phyloP scores from a whole-genome alignment of 768 basidiomycete species.

The Fomitopsis serialis region DNA sequence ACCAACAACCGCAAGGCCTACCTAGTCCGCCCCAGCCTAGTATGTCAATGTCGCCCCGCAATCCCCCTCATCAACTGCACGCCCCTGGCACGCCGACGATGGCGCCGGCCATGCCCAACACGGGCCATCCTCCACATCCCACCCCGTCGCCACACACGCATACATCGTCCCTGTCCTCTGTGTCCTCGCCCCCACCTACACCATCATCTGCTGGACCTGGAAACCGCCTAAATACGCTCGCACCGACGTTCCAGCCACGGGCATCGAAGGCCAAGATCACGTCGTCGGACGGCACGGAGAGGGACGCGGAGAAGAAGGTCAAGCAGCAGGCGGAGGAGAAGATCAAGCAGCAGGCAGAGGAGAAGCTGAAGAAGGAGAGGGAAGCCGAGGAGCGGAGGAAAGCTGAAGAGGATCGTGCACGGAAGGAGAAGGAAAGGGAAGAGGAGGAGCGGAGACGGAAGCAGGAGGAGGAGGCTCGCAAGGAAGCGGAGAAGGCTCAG shows the following conservation, averaged over 20 bases:
- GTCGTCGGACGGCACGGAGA: constrained; percentile 57
- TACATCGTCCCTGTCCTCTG: constrained; percentile 39
- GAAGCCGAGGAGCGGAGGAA: constrained; percentile 29
- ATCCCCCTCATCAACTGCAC: constrained; percentile 45
- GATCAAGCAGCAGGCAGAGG: constrained; percentile 38
- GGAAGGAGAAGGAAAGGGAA: constrained; percentile 37
- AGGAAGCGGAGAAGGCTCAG: too few species aligned
- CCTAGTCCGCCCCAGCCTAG: constrained; percentile 31
- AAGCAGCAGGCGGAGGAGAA: constrained; percentile 17
- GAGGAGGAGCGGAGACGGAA: constrained; percentile 38
- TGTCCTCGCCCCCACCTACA: constrained; percentile 66
- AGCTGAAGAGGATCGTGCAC: constrained; percentile 34
- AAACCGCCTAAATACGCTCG: constrained; percentile 51
- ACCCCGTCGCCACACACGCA: constrained; percentile 39
- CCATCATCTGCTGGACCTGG: constrained; percentile 43
- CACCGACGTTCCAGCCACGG: constrained; percentile 61
- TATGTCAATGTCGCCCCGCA: constrained; percentile 64
- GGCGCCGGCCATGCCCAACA: constrained; percentile 48
- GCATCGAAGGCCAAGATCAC: constrained; percentile 44
- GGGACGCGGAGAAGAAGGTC: constrained; percentile 29
- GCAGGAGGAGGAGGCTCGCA: constrained; percentile 40
- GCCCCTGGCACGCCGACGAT: constrained; percentile 66
- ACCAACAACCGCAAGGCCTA: constrained; percentile 26
- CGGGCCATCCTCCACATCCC: constrained; percentile 40
- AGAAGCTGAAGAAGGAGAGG: constrained; percentile 37